phyloP scores from a whole-genome alignment of 2,329 filamentous ascomycete species.

The Emergomyces africanus region DNA sequence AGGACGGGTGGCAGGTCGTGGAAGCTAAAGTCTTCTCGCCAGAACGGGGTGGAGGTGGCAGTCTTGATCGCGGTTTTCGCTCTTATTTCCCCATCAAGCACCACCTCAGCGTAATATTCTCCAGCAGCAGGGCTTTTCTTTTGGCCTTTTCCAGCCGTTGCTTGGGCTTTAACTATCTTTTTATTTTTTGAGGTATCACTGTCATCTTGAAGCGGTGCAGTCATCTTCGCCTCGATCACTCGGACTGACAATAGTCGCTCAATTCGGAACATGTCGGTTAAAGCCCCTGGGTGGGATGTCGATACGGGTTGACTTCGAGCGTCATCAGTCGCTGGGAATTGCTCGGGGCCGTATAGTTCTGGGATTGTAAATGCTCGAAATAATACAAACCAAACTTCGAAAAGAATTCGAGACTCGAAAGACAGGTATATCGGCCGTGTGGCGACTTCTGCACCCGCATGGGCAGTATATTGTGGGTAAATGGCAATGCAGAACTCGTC shows the following conservation, averaged over 20 bases:
- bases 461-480: conserved; percentile 79
- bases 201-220: conserved; percentile 21
- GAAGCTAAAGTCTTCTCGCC: conserved; percentile 38
- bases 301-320: conserved; percentile 19
- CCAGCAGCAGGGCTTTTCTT: conserved; percentile 16
- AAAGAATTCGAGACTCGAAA: conserved; percentile 75
- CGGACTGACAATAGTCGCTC: conserved; percentile 48
- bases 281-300: conserved; percentile 22
- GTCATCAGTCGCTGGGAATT: conserved; percentile 29
- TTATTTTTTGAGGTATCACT: conserved; percentile 21
- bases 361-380: conserved; percentile 84
- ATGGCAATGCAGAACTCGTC: conserved; percentile 92
- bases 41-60: conserved; percentile 35
- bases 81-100: conserved; percentile 36
- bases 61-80: conserved; percentile 37
- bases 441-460: conserved; percentile 58
- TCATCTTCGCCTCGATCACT: conserved; percentile 50
- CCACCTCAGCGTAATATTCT: conserved; percentile 37
- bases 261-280: conserved; percentile 52
- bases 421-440: conserved; percentile 83
- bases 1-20: conserved; percentile 35
- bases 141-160: conserved; percentile 14
- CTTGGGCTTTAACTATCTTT: conserved; percentile 21
- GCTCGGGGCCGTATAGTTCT: conserved; percentile 66
- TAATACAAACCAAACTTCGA: conserved; percentile 94